phyloP scores from a whole-genome alignment of 768 basidiomycete genomes.

The Mycena vulgaris region DNA sequence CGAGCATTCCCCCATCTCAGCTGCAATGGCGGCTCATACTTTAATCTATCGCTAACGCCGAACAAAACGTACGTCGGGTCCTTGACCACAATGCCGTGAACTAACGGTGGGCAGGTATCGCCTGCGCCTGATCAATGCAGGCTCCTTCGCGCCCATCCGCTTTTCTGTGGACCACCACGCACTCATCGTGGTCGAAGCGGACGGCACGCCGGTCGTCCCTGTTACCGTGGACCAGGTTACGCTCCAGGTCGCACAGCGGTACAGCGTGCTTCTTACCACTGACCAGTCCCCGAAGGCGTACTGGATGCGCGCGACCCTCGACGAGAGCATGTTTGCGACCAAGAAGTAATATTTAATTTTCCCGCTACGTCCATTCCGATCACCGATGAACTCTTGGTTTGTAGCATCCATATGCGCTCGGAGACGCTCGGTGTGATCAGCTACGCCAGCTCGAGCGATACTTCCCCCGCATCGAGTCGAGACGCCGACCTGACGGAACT shows the following conservation, averaged over 20 bases:
- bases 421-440: constrained; percentile 33
- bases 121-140: constrained; percentile 64
- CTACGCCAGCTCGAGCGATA: constrained; percentile 7
- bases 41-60: background rate
- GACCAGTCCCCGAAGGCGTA: background rate
- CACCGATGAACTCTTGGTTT: too few species aligned
- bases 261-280: constrained; percentile 58
- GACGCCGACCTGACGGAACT: background rate
- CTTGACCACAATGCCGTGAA: background rate
- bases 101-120: constrained; percentile 52
- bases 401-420: constrained; percentile 14
- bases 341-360: constrained; percentile 11
- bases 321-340: constrained; percentile 28
- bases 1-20: too few species aligned
- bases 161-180: constrained; percentile 64
- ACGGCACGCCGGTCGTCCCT: constrained; percentile 60
- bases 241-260: constrained; percentile 64
- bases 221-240: constrained; percentile 55
- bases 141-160: constrained; percentile 60
- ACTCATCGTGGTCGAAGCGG: constrained; percentile 64
- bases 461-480: background rate
- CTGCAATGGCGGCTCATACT: background rate
- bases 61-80: background rate
- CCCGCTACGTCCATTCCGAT: too few species aligned
- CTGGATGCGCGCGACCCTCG: constrained; percentile 30